Conservation (phyloP, 1,284 basidiomycete genomes). For the Marasmius oreades region DNA sequence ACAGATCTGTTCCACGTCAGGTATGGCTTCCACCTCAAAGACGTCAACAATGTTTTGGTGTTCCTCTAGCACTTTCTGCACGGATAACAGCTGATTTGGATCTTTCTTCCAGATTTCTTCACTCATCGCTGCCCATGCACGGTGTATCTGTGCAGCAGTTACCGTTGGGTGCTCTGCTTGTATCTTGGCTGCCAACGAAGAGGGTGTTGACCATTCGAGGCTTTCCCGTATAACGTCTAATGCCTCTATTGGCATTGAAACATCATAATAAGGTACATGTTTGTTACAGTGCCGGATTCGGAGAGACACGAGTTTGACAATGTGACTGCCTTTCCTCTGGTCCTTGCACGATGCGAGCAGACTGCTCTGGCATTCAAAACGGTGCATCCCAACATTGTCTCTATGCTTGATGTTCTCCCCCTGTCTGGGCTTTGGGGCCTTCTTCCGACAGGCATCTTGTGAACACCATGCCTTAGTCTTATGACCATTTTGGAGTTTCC, state of each 20-base stretch:
- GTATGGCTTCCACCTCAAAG: neutral
- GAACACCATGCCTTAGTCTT: neutral
- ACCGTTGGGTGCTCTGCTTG: neutral
- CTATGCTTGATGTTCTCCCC: neutral
- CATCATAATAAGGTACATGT: neutral
- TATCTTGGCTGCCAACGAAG: neutral
- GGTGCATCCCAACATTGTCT: neutral
- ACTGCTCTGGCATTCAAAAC: neutral
- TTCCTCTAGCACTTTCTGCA: conserved; percentile 1
- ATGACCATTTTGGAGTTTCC: neutral
- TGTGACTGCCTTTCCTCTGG: neutral
- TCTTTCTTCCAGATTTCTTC: conserved; percentile 12
- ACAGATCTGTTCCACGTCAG: neutral
- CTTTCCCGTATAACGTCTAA: neutral
- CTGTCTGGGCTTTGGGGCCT: neutral
- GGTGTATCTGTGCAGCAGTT: conserved; percentile 4
- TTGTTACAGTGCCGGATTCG: neutral
- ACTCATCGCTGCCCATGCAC: conserved; percentile 4
- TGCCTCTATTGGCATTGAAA: neutral
- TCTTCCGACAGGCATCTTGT: neutral
- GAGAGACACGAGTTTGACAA: neutral
- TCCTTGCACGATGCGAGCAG: neutral
- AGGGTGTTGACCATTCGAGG: neutral
- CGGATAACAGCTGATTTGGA: neutral
- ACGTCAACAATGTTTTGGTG: neutral